These are phyloP conservation scores for Diplocarpon mali DNA, from an alignment of 2,329 filamentous ascomycete genomes.

Conservation along the genomic window DNA sequence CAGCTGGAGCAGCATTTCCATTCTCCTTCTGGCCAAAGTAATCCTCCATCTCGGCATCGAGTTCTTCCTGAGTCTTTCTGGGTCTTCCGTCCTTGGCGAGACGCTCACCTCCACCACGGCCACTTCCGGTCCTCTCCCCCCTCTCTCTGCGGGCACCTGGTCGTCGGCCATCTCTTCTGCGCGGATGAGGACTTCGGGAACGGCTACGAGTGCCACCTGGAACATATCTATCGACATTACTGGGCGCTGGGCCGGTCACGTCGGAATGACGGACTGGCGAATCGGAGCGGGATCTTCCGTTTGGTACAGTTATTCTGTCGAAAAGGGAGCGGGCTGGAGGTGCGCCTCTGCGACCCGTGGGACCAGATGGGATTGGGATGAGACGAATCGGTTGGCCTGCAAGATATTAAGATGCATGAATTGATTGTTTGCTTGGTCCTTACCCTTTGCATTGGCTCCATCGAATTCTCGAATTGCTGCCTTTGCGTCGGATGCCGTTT, in stretches of 20 bases:
- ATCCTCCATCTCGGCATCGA: slow-evolving; percentile 95
- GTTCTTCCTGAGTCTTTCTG: slow-evolving; percentile 80
- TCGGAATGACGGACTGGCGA: slow-evolving; percentile 35
- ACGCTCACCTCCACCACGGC: slow-evolving; percentile 27
- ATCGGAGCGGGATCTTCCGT: slow-evolving; percentile 48
- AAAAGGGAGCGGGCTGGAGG: slow-evolving; percentile 43
- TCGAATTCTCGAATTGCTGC: slow-evolving; percentile 72
- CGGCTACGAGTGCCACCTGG: slow-evolving; percentile 30
- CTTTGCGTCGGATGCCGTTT: slow-evolving; percentile 56
- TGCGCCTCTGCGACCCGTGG: slow-evolving; percentile 34
- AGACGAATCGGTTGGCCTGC: slow-evolving; percentile 70
- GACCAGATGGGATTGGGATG: slow-evolving; percentile 46
- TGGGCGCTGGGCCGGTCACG: slow-evolving; percentile 26
- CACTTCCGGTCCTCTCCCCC: slow-evolving; percentile 31
- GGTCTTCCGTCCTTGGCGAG: slow-evolving; percentile 40
- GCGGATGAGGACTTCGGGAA: slow-evolving; percentile 49
- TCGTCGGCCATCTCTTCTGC: slow-evolving; percentile 40
- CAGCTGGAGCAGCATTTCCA: slow-evolving; percentile 26
- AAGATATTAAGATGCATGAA: slow-evolving; percentile 9
- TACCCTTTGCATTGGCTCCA: slow-evolving; percentile 79
- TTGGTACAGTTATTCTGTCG: slow-evolving; percentile 44
- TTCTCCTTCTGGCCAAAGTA: slow-evolving; percentile 57
- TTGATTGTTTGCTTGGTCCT: slow-evolving; percentile 9
- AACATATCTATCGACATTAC: slow-evolving; percentile 28
- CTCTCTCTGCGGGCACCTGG: slow-evolving; percentile 33